phyloP scores from a whole-genome alignment of 106 monocot species.

The Agapanthus africanus region DNA sequence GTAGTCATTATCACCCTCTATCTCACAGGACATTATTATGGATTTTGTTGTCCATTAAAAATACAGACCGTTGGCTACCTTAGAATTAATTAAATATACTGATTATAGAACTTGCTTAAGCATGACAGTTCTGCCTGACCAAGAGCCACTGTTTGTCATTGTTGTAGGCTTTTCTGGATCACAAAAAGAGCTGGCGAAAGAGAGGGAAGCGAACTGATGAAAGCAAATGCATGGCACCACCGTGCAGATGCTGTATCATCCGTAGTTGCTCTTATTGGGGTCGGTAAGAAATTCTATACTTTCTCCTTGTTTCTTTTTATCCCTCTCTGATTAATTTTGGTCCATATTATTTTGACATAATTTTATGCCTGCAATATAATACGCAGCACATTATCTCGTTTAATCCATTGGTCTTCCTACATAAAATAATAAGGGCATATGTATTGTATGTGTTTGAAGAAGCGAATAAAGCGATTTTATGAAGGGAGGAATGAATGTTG shows the following conservation, averaged over 20 bases:
- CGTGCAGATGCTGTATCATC: slow-evolving; percentile 95
- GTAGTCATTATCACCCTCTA: background rate
- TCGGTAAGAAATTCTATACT: slow-evolving; percentile 51
- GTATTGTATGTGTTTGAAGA: background rate
- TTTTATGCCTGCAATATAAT: background rate
- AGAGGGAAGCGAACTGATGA: slow-evolving; percentile 88
- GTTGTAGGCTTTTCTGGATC: slow-evolving; percentile 77
- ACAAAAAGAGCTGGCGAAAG: slow-evolving; percentile 90
- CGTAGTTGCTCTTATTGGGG: slow-evolving; percentile 85
- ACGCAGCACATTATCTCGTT: background rate
- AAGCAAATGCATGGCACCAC: slow-evolving; percentile 99
- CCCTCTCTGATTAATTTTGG: background rate
- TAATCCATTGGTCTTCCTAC: background rate
- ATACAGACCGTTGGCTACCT: background rate
- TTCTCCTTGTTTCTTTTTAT: too few relatives aligned
- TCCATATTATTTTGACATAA: background rate
- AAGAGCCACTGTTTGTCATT: slow-evolving; percentile 7
- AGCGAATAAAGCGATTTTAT: background rate
- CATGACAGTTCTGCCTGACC: background rate
- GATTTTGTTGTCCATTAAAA: background rate
- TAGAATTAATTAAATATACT: background rate
- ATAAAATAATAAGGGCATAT: background rate
- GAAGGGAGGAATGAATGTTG: background rate
- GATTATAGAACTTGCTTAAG: background rate
- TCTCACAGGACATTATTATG: background rate